Conservation (phyloP, 2,329 filamentous ascomycete species). For the Fusarium drepaniforme region DNA sequence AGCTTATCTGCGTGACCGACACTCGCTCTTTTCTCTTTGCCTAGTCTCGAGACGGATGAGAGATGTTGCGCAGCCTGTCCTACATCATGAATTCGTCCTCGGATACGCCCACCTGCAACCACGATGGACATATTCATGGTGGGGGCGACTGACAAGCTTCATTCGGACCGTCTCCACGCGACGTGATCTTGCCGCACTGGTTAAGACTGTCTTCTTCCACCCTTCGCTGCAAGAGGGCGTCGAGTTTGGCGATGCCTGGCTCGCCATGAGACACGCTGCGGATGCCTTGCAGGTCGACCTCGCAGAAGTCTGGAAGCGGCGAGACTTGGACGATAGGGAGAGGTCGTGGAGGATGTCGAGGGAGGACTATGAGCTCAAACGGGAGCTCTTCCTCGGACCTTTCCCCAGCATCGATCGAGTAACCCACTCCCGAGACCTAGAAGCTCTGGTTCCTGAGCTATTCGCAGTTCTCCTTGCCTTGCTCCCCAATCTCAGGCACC, state of each 20-base stretch:
- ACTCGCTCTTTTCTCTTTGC: constrained; percentile 12
- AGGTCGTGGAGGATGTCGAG: not conserved
- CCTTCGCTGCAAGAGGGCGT: not conserved
- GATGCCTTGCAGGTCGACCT: not conserved
- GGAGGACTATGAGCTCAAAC: not conserved
- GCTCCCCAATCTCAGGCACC: constrained; percentile 5
- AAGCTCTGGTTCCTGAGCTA: not conserved
- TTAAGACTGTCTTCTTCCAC: constrained; percentile 1
- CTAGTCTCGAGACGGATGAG: constrained; percentile 25
- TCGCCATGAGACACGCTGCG: not conserved
- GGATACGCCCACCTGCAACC: not conserved
- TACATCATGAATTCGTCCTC: constrained; percentile 30
- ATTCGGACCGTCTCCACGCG: constrained; percentile 9
- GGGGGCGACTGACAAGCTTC: constrained; percentile 10
- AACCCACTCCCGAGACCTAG: too few relatives aligned
- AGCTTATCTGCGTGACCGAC: constrained; percentile 3
- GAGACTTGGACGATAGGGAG: not conserved
- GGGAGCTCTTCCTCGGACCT: not conserved
- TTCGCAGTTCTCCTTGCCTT: constrained; percentile 7
- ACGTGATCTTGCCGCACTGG: constrained; percentile 18
- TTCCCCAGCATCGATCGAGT: not conserved
- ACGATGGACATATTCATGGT: not conserved
- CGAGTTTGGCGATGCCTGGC: not conserved
- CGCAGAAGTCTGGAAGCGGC: not conserved
- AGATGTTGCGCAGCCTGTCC: constrained; percentile 15